A percentile compares a stretch with the other conserved stretches of the same genome.
phyloP scores from a whole-genome alignment of 345 rosid species.

The Firmiana major region DNA sequence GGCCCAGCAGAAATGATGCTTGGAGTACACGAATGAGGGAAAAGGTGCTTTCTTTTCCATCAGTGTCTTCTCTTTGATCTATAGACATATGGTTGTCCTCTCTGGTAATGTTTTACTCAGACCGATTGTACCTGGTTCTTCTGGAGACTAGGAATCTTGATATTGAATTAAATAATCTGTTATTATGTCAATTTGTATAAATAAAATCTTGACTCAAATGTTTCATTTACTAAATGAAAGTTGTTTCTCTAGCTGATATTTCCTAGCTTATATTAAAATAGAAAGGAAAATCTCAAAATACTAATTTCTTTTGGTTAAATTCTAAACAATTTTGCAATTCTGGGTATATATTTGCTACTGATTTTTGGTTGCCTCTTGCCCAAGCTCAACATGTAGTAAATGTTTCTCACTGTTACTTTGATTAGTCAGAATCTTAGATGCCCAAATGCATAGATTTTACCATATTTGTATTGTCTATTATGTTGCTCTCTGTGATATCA shows the following conservation, averaged over 20 bases:
- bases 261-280: neutral
- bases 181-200: neutral
- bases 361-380: neutral
- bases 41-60: constrained; percentile 51
- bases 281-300: neutral
- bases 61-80: neutral
- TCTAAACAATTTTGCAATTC: neutral
- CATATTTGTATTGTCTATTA: neutral
- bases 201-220: neutral
- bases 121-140: neutral
- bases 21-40: constrained; percentile 99
- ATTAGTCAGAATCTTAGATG: neutral
- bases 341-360: neutral
- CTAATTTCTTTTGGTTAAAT: neutral
- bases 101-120: neutral
- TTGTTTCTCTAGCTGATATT: neutral
- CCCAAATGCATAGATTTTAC: constrained; percentile 2
- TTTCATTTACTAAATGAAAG: neutral
- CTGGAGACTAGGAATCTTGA: neutral
- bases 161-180: neutral
- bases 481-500: neutral
- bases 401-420: neutral
- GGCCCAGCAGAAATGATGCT: constrained; percentile 91
- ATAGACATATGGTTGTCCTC: neutral
- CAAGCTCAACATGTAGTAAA: neutral